Evolutionary conservation across 1,139 yeast species (phyloP).

Genomic region (Debaryomyces subglobosus): DNA sequence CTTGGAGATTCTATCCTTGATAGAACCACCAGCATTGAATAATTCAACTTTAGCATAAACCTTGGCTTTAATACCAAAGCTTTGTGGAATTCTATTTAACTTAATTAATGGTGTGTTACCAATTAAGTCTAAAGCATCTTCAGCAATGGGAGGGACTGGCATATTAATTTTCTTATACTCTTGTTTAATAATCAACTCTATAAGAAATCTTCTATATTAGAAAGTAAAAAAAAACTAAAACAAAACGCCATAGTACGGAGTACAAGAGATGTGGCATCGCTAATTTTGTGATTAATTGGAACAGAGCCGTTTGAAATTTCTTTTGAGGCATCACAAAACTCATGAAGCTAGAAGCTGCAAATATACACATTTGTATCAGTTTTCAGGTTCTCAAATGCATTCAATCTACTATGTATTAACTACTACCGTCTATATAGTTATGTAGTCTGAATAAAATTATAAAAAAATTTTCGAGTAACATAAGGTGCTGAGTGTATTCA

Average conservation of each 20-base stretch:
- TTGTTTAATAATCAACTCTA: background rate
- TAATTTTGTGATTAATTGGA: background rate
- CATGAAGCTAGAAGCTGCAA: background rate
- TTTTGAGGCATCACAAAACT: background rate
- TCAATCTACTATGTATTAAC: background rate
- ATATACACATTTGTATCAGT: background rate
- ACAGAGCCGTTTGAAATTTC: conserved; percentile 4
- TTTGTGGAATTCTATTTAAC: conserved; percentile 76
- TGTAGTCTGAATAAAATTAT: no score
- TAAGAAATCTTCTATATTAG: background rate
- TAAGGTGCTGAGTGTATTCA: no score
- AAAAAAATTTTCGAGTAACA: no score
- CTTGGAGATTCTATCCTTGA: conserved; percentile 66
- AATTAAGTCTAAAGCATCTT: conserved; percentile 61
- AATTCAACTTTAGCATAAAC: conserved; percentile 63
- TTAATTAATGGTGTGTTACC: conserved; percentile 85
- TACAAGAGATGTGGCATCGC: conserved; percentile 3
- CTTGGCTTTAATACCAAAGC: conserved; percentile 69
- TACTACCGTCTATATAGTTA: background rate
- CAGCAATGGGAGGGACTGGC: conserved; percentile 36
- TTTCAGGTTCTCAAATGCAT: background rate
- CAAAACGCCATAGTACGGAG: background rate
- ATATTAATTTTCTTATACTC: conserved; percentile 4
- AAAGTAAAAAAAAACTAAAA: background rate
- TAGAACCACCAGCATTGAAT: conserved; percentile 73